A percentile compares a stretch with the other conserved stretches of the same genome.
phyloP scores from a whole-genome alignment of 225 moss, liverwort and hornwort species.

The Pseudisothecium myosuroides region DNA sequence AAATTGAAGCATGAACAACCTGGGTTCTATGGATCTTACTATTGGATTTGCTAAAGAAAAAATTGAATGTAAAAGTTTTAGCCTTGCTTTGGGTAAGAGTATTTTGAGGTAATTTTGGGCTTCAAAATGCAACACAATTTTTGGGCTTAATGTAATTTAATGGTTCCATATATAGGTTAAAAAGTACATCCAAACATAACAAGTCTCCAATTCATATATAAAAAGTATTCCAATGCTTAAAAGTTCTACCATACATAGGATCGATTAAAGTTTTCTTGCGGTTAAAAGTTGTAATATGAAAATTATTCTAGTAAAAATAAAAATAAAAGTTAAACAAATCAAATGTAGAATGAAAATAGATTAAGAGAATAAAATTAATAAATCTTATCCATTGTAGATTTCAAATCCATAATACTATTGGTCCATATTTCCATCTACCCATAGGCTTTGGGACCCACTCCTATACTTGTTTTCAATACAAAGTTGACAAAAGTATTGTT shows the following conservation, averaged over 20 bases:
- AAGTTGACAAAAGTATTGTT: neutral
- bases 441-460: fast-evolving
- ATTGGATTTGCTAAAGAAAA: neutral
- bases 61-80: neutral
- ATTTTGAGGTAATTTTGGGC: neutral
- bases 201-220: fast-evolving
- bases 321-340: no score
- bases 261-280: neutral
- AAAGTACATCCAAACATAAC: no score
- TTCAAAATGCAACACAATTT: neutral
- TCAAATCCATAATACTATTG: fast-evolving
- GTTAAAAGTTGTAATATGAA: neutral
- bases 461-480: neutral
- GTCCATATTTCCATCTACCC: fast-evolving
- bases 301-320: neutral
- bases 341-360: neutral
- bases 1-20: neutral
- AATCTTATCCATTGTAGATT: fast-evolving
- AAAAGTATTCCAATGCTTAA: no score
- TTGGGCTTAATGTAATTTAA: neutral
- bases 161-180: neutral
- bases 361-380: neutral
- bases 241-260: fast-evolving
- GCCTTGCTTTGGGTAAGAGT: neutral
- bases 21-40: fast-evolving